Evolutionary conservation across 805 yeast species (phyloP).

Genomic region (Priceomyces fermenticarens): DNA sequence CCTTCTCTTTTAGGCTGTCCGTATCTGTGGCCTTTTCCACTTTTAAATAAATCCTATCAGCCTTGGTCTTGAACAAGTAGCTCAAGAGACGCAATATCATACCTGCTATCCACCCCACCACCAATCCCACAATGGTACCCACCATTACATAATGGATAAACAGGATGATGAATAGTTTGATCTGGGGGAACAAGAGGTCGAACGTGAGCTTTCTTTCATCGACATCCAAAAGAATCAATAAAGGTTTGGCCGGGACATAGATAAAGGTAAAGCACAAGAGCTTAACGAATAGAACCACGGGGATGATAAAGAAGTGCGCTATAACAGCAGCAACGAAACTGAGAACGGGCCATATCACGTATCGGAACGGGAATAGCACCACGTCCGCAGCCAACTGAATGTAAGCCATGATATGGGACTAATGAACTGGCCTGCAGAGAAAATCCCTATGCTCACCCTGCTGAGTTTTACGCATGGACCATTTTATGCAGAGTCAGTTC

Average conservation of each 20-base stretch:
- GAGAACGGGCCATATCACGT: constrained; percentile 1
- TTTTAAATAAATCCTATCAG: not conserved
- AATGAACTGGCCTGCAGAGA: no score
- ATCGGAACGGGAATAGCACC: constrained; percentile 1
- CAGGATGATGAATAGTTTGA: constrained; percentile 3
- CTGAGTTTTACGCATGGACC: no score
- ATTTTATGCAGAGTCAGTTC: no score
- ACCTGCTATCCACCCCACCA: constrained; percentile 7
- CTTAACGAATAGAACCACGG: constrained; percentile 1
- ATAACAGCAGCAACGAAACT: not conserved
- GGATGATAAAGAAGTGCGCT: constrained; percentile 4
- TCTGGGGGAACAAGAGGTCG: not conserved
- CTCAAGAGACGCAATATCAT: constrained; percentile 4
- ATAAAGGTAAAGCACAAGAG: constrained; percentile 4
- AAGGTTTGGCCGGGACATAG: constrained; percentile 7
- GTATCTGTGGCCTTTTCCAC: no score
- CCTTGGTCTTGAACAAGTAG: constrained; percentile 2
- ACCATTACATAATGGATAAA: constrained; percentile 8
- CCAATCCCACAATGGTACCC: constrained; percentile 6
- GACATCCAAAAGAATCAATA: constrained; percentile 3
- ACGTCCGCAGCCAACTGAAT: not conserved
- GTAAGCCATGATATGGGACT: no score
- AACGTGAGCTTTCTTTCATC: constrained; percentile 2
- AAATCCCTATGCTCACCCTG: no score
- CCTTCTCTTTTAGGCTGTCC: no score